Evolutionary conservation across 2,329 filamentous ascomycete species (phyloP), one percentile per base, ranked within the genome.

Genomic region (Cytospora leucostoma): DNA sequence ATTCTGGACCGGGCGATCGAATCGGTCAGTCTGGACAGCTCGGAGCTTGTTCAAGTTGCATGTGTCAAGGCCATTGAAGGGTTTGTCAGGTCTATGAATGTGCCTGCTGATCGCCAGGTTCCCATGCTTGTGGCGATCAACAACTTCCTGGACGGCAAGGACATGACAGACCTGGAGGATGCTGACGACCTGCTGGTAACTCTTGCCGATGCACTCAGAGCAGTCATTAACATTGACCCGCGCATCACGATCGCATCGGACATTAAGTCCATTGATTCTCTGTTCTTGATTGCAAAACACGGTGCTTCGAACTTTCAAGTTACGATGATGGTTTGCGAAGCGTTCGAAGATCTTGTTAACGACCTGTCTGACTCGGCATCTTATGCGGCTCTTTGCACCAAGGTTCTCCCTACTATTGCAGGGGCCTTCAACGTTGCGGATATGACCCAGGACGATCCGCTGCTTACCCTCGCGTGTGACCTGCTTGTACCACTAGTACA

Each of bases 131-230:
- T 77, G n/a, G 83, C 87, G 12, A 84, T 91, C 66, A 84, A 87
- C 58, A 80, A 89, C 40, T 99, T 93, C 76, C 84, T 98, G 68
- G 84, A 88, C 52, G 80, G 84, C 17, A 93, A 94, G 73, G 93
- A 97, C 71, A 82, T 95, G 56, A 86, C 85, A 59, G 93, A 97
- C 19, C 84, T 96, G 55, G 88, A 90, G 61, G 93, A 97, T 67
- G 91, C 91, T 12, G 94, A 98, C 69, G 95, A 99, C 74, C 84
- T 98, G 61, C 87, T 97, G 68, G 91, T 96, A 15, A 94, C 93
- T 0, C 81, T 99, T 37, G 90, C 94, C 7, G 93, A 97, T 76
- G 90, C 93, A 0, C 81, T 98, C 4, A 86, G 92, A 58, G 88
- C 93, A 69, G 89, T 91, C 34, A 95, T 98, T 70, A 83, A 89